Evolutionary conservation across 306 rosid species (phyloP).

Genomic region (Pachyrhizus erosus): DNA sequence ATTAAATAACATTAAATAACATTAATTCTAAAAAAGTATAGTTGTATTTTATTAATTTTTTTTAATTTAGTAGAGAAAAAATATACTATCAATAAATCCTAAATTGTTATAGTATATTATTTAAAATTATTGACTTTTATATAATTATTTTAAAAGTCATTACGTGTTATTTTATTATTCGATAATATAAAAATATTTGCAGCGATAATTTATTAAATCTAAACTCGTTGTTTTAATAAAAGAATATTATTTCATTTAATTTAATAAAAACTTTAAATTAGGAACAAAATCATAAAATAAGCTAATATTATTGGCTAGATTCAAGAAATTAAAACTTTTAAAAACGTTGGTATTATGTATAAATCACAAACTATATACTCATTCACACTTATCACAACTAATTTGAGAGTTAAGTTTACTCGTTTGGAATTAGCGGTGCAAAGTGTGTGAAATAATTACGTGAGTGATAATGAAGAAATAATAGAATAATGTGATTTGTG

Average conservation of each 20-base stretch:
- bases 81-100: background rate
- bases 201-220: too few species aligned
- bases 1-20: background rate
- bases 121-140: background rate
- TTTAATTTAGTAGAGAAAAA: too few species aligned
- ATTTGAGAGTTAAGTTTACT: background rate
- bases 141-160: background rate
- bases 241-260: background rate
- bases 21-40: background rate
- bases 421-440: background rate
- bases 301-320: background rate
- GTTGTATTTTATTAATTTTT: background rate
- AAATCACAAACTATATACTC: background rate
- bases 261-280: background rate
- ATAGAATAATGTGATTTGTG: slow-evolving; percentile 17
- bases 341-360: background rate
- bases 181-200: background rate
- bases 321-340: background rate
- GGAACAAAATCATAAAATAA: background rate
- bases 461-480: slow-evolving; percentile 4
- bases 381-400: background rate
- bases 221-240: too few species aligned
- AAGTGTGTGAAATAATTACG: background rate
- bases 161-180: background rate
- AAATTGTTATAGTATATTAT: background rate